Conservation (phyloP, 2,329 filamentous ascomycete genomes). For the Acrodontium crateriforme region DNA sequence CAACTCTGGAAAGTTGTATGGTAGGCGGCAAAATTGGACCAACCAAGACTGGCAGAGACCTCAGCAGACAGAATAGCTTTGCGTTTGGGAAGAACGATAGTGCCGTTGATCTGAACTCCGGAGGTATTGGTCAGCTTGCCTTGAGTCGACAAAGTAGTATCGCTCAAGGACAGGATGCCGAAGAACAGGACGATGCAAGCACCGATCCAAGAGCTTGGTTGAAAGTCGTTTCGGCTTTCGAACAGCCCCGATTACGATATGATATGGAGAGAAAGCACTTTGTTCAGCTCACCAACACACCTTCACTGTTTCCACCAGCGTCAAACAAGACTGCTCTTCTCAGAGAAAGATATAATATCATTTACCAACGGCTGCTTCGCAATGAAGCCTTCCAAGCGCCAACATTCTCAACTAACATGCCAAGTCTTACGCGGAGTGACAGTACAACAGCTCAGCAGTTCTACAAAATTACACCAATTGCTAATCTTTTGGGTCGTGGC, state of each 20-base stretch:
- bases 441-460: slow-evolving; percentile 47
- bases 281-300: slow-evolving; percentile 42
- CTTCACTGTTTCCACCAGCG: slow-evolving; percentile 50
- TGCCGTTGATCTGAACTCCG: slow-evolving; percentile 9
- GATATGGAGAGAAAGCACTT: slow-evolving; percentile 81
- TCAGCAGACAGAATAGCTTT: slow-evolving; percentile 52
- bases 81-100: slow-evolving; percentile 41
- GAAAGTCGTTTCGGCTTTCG: slow-evolving; percentile 68
- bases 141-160: slow-evolving; percentile 47
- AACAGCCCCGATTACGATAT: slow-evolving; percentile 68
- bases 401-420: slow-evolving; percentile 47
- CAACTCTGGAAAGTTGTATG: slow-evolving; percentile 76
- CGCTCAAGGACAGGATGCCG: slow-evolving; percentile 43
- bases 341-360: slow-evolving; percentile 78
- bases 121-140: slow-evolving; percentile 16
- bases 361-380: slow-evolving; percentile 80
- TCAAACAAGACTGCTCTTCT: slow-evolving; percentile 76
- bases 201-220: slow-evolving; percentile 70
- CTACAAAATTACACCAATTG: slow-evolving; percentile 81
- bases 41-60: slow-evolving; percentile 28
- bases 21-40: slow-evolving; percentile 59
- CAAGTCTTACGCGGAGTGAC: slow-evolving; percentile 43
- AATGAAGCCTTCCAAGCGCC: slow-evolving; percentile 89
- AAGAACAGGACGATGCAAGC: slow-evolving; percentile 44
- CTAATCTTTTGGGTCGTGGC: slow-evolving; percentile 61